These are phyloP conservation scores for Medicago lupulina DNA, from an alignment of 306 rosid species.

Conservation along the genomic window DNA sequence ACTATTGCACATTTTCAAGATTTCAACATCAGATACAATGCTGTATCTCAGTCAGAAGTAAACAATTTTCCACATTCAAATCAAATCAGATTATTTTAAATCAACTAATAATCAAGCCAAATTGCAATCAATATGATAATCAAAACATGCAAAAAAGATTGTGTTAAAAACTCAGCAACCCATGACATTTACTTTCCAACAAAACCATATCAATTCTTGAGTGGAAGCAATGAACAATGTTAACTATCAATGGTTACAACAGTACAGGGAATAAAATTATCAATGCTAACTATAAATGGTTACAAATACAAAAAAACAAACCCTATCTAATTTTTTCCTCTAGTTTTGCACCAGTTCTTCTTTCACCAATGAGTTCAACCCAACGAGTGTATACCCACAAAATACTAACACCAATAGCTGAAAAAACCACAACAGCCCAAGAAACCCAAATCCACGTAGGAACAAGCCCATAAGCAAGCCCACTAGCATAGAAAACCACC, in stretches of 20 bases:
- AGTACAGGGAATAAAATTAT: not conserved
- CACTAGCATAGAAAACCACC: constrained; percentile 60
- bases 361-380: constrained; percentile 62
- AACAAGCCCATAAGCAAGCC: constrained; percentile 60
- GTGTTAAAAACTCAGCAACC: constrained; percentile 19
- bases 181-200: constrained; percentile 34
- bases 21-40: too few relatives aligned
- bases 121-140: not conserved
- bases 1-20: too few relatives aligned
- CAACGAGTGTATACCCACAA: constrained; percentile 87
- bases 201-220: not conserved
- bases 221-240: not conserved
- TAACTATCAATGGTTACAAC: not conserved
- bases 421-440: constrained; percentile 71
- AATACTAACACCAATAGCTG: constrained; percentile 80
- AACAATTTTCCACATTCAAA: constrained; percentile 22
- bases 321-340: constrained; percentile 62
- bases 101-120: not conserved
- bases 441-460: constrained; percentile 88
- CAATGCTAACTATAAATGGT: constrained; percentile 10
- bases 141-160: constrained; percentile 17
- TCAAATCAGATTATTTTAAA: constrained; percentile 23
- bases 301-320: not conserved
- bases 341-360: constrained; percentile 50
- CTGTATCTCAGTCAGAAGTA: not conserved